A percentile compares a stretch with the other conserved stretches of the same genome.
Conservation (phyloP, 2,329 filamentous ascomycete genomes). For the Ceratocystis cubensis region DNA sequence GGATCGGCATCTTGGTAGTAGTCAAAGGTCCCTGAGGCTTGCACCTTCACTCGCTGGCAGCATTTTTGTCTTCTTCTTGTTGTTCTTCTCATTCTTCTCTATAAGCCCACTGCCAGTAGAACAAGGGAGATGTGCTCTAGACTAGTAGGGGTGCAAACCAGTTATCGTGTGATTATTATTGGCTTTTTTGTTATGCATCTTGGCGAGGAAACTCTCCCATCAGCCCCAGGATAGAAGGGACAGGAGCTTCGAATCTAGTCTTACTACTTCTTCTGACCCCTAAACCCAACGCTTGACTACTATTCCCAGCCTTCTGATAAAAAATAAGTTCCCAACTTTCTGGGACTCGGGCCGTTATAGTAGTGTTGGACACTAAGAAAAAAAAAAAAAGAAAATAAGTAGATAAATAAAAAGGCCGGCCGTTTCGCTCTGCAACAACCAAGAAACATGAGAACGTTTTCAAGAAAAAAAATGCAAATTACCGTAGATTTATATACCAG, state of each 20-base stretch:
- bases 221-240: neutral
- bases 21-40: neutral
- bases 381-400: neutral
- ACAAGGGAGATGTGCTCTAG: neutral
- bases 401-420: neutral
- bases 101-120: neutral
- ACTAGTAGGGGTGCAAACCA: neutral
- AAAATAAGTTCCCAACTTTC: slow-evolving; percentile 6
- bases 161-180: neutral
- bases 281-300: neutral
- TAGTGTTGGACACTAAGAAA: neutral
- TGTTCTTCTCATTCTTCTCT: neutral
- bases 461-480: neutral
- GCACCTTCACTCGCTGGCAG: neutral
- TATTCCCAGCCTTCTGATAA: slow-evolving; percentile 8
- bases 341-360: slow-evolving; percentile 2
- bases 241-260: neutral
- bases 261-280: neutral
- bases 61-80: neutral
- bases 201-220: neutral
- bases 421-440: neutral
- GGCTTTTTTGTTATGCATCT: neutral
- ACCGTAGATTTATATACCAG: neutral
- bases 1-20: neutral
- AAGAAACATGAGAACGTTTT: neutral